A percentile compares a stretch with the other conserved stretches of the same genome.
phyloP scores from a whole-genome alignment of 345 rosid genomes.

The Salix udensis region DNA sequence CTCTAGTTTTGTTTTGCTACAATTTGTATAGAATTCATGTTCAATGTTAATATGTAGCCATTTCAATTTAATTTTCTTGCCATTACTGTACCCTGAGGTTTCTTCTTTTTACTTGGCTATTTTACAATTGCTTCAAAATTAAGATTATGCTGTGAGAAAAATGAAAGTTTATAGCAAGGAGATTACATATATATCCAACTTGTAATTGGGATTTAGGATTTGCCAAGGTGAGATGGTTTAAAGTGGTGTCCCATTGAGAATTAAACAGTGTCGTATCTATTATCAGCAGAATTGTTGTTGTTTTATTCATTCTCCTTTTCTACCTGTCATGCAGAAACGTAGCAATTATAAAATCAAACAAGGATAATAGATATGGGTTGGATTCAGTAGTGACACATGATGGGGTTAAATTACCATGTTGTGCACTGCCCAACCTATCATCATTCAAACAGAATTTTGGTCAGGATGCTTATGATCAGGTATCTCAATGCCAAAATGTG shows the following conservation, averaged over 20 bases:
- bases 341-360: conserved; percentile 73
- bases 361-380: conserved; percentile 66
- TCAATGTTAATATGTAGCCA: background rate
- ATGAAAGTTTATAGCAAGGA: background rate
- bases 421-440: conserved; percentile 52
- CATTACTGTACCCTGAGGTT: background rate
- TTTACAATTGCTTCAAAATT: background rate
- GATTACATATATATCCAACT: background rate
- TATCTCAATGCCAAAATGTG: conserved; percentile 18
- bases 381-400: conserved; percentile 80
- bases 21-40: background rate
- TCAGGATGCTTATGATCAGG: conserved; percentile 56
- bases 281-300: background rate
- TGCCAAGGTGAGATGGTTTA: background rate
- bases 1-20: too few species aligned
- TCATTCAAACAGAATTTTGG: conserved; percentile 59
- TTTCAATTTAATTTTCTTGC: background rate
- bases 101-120: background rate
- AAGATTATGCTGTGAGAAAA: background rate
- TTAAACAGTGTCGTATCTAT: background rate
- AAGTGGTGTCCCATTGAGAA: background rate
- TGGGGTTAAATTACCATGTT: conserved; percentile 74
- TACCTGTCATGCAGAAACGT: conserved; percentile 43
- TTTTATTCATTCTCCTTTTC: background rate
- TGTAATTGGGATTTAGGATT: background rate